phyloP scores from a whole-genome alignment of 805 yeast genomes.

The Schizosaccharomyces octosporus region DNA sequence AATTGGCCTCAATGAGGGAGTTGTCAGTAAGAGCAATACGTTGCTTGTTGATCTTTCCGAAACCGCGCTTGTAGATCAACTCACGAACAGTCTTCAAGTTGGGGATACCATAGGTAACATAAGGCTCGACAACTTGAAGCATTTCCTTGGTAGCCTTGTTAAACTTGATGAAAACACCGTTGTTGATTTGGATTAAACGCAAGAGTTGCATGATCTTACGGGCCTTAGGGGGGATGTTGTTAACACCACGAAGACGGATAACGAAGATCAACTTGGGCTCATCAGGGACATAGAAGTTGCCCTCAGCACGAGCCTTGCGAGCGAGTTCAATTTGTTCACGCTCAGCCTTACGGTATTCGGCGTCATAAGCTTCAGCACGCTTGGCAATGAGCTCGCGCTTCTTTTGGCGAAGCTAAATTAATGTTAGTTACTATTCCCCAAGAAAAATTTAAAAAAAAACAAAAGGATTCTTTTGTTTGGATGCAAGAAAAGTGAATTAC shows the following conservation, averaged over 20 bases:
- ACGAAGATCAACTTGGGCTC: constrained; percentile 45
- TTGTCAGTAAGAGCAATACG: constrained; percentile 49
- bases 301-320: constrained; percentile 84
- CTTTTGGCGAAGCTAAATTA: constrained; percentile 20
- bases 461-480: neutral
- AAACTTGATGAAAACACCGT: constrained; percentile 54
- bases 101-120: constrained; percentile 66
- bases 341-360: constrained; percentile 76
- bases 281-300: constrained; percentile 71
- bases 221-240: constrained; percentile 61
- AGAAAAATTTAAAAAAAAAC: constrained; percentile 3
- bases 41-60: constrained; percentile 60
- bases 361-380: constrained; percentile 83
- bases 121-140: constrained; percentile 57
- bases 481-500: neutral
- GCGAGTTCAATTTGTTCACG: constrained; percentile 52
- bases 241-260: constrained; percentile 57
- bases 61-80: constrained; percentile 62
- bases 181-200: constrained; percentile 56
- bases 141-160: constrained; percentile 62
- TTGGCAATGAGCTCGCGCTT: constrained; percentile 43
- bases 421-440: constrained; percentile 7
- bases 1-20: constrained; percentile 41
- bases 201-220: constrained; percentile 57
- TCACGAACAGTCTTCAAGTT: constrained; percentile 46